Conservation (phyloP, 805 yeast species). For the Nakazawaea holstii region DNA sequence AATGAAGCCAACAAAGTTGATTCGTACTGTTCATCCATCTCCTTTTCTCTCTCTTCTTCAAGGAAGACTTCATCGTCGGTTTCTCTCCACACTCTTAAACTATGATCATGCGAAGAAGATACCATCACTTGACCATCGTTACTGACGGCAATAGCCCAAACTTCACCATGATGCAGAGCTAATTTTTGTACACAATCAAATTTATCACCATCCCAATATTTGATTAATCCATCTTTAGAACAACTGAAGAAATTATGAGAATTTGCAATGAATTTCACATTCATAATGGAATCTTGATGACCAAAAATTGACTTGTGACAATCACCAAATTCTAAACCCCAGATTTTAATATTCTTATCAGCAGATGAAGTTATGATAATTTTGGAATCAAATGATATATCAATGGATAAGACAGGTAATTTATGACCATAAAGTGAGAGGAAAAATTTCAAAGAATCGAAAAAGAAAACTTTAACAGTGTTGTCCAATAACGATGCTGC, state of each 20-base stretch:
- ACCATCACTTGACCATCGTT: conserved; percentile 65
- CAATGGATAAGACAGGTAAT: conserved; percentile 88
- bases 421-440: conserved; percentile 93
- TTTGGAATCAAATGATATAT: conserved; percentile 85
- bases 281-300: conserved; percentile 94
- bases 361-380: conserved; percentile 90
- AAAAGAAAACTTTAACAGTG: conserved; percentile 91
- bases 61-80: conserved; percentile 93
- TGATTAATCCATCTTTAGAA: conserved; percentile 82
- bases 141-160: conserved; percentile 87
- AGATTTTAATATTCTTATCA: conserved; percentile 92
- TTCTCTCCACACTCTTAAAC: conserved; percentile 89
- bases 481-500: conserved; percentile 87
- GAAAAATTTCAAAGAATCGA: conserved; percentile 82
- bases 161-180: conserved; percentile 84
- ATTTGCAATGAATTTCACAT: conserved; percentile 77
- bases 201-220: conserved; percentile 98
- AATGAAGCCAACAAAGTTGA: conserved; percentile 67
- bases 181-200: conserved; percentile 90
- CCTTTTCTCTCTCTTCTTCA: conserved; percentile 95
- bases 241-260: conserved; percentile 86
- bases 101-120: conserved; percentile 88
- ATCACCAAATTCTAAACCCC: conserved; percentile 99
- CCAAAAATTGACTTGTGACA: conserved; percentile 96
- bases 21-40: conserved; percentile 89